Evolutionary conservation across 2,329 filamentous ascomycete genomes (phyloP).

Genomic region (Sphaerulina populicola): DNA sequence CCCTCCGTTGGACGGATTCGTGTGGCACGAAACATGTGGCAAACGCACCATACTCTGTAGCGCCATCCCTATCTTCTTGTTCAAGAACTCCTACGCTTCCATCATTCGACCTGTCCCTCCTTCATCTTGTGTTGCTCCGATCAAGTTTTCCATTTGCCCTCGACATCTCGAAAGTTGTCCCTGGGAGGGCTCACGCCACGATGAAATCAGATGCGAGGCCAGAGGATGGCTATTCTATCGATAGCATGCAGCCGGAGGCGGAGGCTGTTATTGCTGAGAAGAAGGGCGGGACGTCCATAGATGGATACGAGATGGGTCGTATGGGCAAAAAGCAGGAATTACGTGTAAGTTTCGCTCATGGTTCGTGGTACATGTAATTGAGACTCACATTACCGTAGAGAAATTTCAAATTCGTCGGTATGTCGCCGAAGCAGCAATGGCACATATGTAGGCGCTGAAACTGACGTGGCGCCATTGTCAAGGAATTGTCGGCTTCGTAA

Average conservation of each 20-base stretch:
- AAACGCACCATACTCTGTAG: slow-evolving; percentile 11
- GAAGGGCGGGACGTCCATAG: slow-evolving; percentile 29
- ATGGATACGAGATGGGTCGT: slow-evolving; percentile 42
- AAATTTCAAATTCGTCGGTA: slow-evolving; percentile 16
- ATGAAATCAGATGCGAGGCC: slow-evolving; percentile 18
- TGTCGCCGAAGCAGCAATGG: background rate
- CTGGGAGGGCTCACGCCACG: background rate
- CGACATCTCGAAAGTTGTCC: background rate
- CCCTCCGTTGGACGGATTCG: background rate
- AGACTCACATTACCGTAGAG: slow-evolving; percentile 4
- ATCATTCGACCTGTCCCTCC: background rate
- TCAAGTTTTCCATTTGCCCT: background rate
- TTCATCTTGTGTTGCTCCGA: slow-evolving; percentile 3
- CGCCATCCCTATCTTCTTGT: slow-evolving; percentile 2
- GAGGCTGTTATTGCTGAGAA: slow-evolving; percentile 17
- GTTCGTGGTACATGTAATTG: too few relatives aligned
- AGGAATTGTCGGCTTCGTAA: slow-evolving; percentile 46
- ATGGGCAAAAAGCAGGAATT: slow-evolving; percentile 47
- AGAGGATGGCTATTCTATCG: slow-evolving; percentile 23
- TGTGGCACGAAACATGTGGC: slow-evolving; percentile 10
- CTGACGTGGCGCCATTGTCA: slow-evolving; percentile 17
- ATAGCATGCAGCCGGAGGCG: slow-evolving; percentile 16
- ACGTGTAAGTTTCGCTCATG: slow-evolving; percentile 28
- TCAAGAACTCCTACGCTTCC: slow-evolving; percentile 5
- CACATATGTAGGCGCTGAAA: background rate